Evolutionary conservation across 306 rosid species (phyloP), one percentile per base, ranked within the genome.

Genomic region (Ziziphus jujuba): DNA sequence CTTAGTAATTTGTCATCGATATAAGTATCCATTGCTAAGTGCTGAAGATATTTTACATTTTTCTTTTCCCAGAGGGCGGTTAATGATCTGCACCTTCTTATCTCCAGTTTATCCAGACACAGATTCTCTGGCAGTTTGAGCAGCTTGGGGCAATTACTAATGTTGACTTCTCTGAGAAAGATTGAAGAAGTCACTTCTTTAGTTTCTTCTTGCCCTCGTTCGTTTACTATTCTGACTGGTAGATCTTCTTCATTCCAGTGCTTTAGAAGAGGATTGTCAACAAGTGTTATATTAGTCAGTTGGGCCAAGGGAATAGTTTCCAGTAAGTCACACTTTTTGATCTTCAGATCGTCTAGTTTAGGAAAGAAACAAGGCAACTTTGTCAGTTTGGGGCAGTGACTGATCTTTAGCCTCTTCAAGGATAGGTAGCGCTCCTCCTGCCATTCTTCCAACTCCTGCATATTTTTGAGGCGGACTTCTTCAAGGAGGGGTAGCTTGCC

Each of bases 111-210:
- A 56, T n/a, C 3, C 45, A 60, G 71, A 47, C 16, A 15, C 47
- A 72, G 23, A 0, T 2, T 11, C 25, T 7, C 9, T 49, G 72
- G 72, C 61, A 58, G 63, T 3, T 7, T 12, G 22, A 10, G 33
- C 56, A 73, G 49, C 59, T 66, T 49, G 28, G 78, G 78, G 60
- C 61, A 73, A 5, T 66, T 50, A 21, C 50, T 31, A 22, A 73
- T 23, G 25, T 73, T 49, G 4, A 60, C 33, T 56, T 65, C 66
- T 43, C 43, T 28, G 44, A 38, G 33, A 28, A 28, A 28, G 33
- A 28, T 4, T 28, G 33, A 28, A 28, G 33, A 28, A 28, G 33
- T 28, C 33, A 28, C 33, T 1, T 28, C 3, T 28, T 1, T 28
- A 28, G 33, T 28, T 28, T 28, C 33, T 28, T 38, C 44, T 38